Evolutionary conservation across 176 grass and related monocot species (phyloP).

Genomic region (Alloteropsis semialata): DNA sequence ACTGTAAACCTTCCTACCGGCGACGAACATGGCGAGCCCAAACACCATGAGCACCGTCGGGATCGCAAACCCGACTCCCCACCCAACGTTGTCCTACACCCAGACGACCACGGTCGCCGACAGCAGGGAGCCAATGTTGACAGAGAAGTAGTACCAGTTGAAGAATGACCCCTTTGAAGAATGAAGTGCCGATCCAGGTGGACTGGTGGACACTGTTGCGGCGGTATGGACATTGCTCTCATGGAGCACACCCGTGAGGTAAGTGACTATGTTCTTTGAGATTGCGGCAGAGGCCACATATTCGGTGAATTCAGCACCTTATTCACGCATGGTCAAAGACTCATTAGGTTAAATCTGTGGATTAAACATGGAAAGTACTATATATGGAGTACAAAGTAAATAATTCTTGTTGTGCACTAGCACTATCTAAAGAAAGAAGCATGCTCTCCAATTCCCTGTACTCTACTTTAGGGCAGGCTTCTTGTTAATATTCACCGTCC

Average conservation of each 20-base stretch:
- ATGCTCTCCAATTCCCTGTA: constrained; percentile 11
- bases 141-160: constrained; percentile 45
- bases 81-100: constrained; percentile 40
- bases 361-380: neutral
- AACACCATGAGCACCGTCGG: neutral
- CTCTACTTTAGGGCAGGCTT: neutral
- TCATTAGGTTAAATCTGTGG: neutral
- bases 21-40: constrained; percentile 4
- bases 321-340: neutral
- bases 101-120: constrained; percentile 32
- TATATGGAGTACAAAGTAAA: neutral
- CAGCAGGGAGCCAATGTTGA: constrained; percentile 21
- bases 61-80: constrained; percentile 25
- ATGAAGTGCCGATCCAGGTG: neutral
- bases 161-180: constrained; percentile 45
- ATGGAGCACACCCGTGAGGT: constrained; percentile 3
- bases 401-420: neutral
- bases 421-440: constrained; percentile 20
- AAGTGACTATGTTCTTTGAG: neutral
- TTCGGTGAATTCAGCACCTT: constrained; percentile 21
- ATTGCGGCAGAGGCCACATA: neutral
- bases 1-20: neutral
- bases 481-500: neutral
- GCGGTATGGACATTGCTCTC: constrained; percentile 28
- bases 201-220: neutral